Evolutionary conservation across 1,284 basidiomycete species (phyloP).

Genomic region (Peniophora sp.): DNA sequence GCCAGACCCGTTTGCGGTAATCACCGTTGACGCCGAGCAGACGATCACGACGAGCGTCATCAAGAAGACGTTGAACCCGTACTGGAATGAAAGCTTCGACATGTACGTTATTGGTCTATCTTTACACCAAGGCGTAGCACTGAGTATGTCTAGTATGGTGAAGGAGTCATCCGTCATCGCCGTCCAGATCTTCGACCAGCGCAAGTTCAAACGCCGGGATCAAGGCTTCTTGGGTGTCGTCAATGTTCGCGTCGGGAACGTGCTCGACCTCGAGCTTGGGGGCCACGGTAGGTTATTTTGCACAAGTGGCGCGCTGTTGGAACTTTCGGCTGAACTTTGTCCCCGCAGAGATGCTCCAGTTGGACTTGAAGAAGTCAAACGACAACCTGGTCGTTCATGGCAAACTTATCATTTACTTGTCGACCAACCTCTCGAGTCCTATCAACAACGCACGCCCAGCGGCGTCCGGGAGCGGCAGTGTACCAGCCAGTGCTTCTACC

Average conservation of each 20-base stretch:
- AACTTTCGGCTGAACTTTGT: background rate
- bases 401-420: conserved; percentile 76
- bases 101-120: conserved; percentile 46
- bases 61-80: conserved; percentile 80
- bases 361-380: conserved; percentile 80
- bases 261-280: conserved; percentile 73
- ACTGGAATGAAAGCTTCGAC: conserved; percentile 94
- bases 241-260: conserved; percentile 79
- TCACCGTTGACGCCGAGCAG: conserved; percentile 94
- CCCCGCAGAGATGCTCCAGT: conserved; percentile 63
- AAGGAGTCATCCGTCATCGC: conserved; percentile 86
- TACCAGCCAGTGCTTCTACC: conserved; percentile 21
- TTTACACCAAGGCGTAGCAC: background rate
- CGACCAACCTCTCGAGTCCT: conserved; percentile 52
- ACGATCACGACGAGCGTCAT: conserved; percentile 85
- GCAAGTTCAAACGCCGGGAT: conserved; percentile 95
- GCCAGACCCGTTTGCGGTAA: conserved; percentile 94
- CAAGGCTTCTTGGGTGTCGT: conserved; percentile 91
- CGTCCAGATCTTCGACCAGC: conserved; percentile 98
- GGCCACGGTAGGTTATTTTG: conserved; percentile 52
- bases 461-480: conserved; percentile 21
- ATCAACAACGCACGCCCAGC: conserved; percentile 37
- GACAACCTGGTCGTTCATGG: conserved; percentile 85
- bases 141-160: conserved; percentile 50
- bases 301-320: background rate